Conservation (phyloP, 352 stramenopile genomes). For the Phytophthora fragariae region DNA sequence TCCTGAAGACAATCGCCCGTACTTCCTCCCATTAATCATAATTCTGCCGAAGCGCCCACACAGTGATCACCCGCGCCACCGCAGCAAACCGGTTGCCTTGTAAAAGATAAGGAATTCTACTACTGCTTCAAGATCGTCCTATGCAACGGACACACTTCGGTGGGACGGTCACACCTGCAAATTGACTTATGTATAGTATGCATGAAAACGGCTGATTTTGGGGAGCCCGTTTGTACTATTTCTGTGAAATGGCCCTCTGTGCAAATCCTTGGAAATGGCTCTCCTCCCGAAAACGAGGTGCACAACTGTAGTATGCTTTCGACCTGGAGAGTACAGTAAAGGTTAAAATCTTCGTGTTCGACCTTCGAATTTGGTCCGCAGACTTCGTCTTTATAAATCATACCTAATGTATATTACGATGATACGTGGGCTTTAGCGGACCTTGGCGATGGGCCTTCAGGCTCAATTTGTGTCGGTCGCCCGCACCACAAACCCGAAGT, state of each 20-base stretch:
- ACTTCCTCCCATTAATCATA: not conserved
- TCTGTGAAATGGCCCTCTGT: not conserved
- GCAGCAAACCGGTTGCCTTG: conserved; percentile 1
- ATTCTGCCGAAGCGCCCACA: conserved; percentile 3
- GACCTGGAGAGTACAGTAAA: too few relatives aligned
- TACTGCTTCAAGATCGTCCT: not conserved
- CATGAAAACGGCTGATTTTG: not conserved
- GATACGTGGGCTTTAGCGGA: too few relatives aligned
- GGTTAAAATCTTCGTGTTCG: too few relatives aligned
- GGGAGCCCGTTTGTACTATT: not conserved
- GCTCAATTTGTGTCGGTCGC: too few relatives aligned
- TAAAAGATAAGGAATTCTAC: not conserved
- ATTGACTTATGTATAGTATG: not conserved
- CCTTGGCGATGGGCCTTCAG: too few relatives aligned
- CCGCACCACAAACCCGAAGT: too few relatives aligned
- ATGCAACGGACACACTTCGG: not conserved
- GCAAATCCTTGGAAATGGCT: not conserved
- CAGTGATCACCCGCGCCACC: conserved; percentile 1
- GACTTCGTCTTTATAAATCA: too few relatives aligned
- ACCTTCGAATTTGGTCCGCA: too few relatives aligned
- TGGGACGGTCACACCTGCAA: not conserved
- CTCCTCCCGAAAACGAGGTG: too few relatives aligned
- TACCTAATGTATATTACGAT: too few relatives aligned
- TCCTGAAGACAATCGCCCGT: not conserved
- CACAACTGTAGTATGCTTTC: too few relatives aligned